Conservation (phyloP, 78 protist genomes). For the Speleostelium caveatum region DNA sequence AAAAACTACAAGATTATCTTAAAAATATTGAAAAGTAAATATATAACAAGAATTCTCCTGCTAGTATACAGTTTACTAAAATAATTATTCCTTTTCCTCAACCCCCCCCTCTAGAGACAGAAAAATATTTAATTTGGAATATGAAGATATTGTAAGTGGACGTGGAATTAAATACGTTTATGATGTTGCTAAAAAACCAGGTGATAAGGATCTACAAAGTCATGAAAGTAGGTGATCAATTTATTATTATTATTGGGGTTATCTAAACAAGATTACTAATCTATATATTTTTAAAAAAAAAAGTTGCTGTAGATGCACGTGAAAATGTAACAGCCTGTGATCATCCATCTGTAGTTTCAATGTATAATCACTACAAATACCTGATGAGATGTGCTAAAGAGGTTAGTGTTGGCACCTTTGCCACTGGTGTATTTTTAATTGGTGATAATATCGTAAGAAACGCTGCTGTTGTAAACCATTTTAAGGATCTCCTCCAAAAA, state of each 20-base stretch:
- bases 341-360: constrained; percentile 9
- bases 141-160: constrained; percentile 83
- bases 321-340: background rate
- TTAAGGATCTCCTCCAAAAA: background rate
- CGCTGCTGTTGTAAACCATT: background rate
- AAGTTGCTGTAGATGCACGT: constrained; percentile 14
- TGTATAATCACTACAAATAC: constrained; percentile 59
- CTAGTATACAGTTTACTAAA: too few relatives aligned
- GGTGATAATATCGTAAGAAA: constrained; percentile 79
- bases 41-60: too few relatives aligned
- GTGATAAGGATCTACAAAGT: background rate
- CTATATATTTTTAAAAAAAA: background rate
- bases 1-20: background rate
- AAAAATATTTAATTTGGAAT: constrained; percentile 28
- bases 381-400: constrained; percentile 74
- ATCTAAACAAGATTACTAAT: background rate
- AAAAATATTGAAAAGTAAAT: background rate
- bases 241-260: too few relatives aligned
- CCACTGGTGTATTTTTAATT: constrained; percentile 51
- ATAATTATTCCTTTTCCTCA: too few relatives aligned
- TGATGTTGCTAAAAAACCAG: background rate
- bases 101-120: background rate
- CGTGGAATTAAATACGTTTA: constrained; percentile 57
- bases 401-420: constrained; percentile 51
- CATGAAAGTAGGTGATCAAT: constrained; percentile 20